Percentiles rank a stretch among this genome's conserved stretches.
Evolutionary conservation across 768 basidiomycete species (phyloP).

Genomic region (Calocybe cyanea): DNA sequence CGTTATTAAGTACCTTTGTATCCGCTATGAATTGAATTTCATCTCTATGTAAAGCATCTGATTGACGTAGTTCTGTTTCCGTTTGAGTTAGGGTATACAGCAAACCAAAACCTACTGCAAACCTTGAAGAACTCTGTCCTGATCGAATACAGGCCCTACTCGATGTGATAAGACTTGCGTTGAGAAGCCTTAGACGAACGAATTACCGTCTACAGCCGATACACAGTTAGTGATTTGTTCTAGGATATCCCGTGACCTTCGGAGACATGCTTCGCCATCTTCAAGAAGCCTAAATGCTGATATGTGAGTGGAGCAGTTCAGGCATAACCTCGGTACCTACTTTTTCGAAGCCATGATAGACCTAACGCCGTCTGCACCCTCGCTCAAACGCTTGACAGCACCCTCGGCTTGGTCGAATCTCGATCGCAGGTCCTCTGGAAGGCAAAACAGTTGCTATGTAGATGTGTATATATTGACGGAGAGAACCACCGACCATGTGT

Average conservation of each 20-base stretch:
- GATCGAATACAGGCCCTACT: constrained; percentile 43
- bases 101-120: constrained; percentile 3
- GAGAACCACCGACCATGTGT: constrained; percentile 55
- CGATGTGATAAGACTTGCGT: not conserved
- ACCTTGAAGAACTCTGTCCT: constrained; percentile 55
- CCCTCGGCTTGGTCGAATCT: constrained; percentile 55
- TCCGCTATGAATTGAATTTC: constrained; percentile 57
- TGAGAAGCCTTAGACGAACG: not conserved
- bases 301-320: not conserved
- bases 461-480: not conserved
- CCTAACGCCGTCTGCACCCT: constrained; percentile 59
- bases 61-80: constrained; percentile 54
- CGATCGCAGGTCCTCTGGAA: constrained; percentile 59
- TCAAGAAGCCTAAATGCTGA: constrained; percentile 44
- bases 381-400: constrained; percentile 47
- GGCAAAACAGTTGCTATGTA: constrained; percentile 1
- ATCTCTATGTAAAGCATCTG: constrained; percentile 56
- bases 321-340: constrained; percentile 29
- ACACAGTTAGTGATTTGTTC: constrained; percentile 52
- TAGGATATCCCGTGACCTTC: constrained; percentile 56
- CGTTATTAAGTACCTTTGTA: constrained; percentile 41
- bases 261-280: constrained; percentile 52
- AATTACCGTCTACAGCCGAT: constrained; percentile 48
- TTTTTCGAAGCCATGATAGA: constrained; percentile 39
- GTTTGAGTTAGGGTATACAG: not conserved